Evolutionary conservation across 2,329 filamentous ascomycete genomes (phyloP).

Genomic region (Beauveria scarabaeidicola): DNA sequence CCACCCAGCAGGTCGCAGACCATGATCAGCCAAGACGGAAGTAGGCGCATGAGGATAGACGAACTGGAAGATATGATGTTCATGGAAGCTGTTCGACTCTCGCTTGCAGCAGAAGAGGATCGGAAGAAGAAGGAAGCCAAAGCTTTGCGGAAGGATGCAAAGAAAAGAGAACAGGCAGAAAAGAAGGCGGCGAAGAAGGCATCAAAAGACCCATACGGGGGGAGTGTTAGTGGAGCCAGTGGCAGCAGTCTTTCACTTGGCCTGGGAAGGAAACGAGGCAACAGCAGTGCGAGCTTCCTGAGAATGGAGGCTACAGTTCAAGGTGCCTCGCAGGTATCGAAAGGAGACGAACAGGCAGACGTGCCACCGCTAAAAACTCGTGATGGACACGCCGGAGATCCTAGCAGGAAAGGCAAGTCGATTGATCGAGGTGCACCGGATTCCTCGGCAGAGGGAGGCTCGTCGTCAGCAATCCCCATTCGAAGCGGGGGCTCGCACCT

Average conservation of each 20-base stretch:
- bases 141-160: conserved; percentile 59
- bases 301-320: conserved; percentile 47
- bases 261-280: conserved; percentile 49
- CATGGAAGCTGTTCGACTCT: conserved; percentile 88
- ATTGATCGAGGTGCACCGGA: conserved; percentile 45
- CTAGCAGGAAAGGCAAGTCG: conserved; percentile 56
- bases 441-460: conserved; percentile 16
- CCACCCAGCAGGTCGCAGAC: conserved; percentile 17
- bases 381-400: conserved; percentile 20
- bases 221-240: conserved; percentile 37
- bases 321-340: conserved; percentile 28
- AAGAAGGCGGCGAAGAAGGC: conserved; percentile 67
- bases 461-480: conserved; percentile 33
- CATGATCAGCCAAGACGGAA: conserved; percentile 15
- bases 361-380: conserved; percentile 16
- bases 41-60: conserved; percentile 54
- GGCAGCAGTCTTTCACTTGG: conserved; percentile 58
- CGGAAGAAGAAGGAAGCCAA: conserved; percentile 67
- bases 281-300: conserved; percentile 52
- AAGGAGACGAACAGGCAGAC: conserved; percentile 14
- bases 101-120: conserved; percentile 87
- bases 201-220: conserved; percentile 27
- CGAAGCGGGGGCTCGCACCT: conserved; percentile 60
- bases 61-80: conserved; percentile 98
- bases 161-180: conserved; percentile 76